Percentiles rank a stretch among this genome's conserved stretches.
Evolutionary conservation across 2,329 filamentous ascomycete species (phyloP).

Genomic region (Cladosporium cucumerinum): DNA sequence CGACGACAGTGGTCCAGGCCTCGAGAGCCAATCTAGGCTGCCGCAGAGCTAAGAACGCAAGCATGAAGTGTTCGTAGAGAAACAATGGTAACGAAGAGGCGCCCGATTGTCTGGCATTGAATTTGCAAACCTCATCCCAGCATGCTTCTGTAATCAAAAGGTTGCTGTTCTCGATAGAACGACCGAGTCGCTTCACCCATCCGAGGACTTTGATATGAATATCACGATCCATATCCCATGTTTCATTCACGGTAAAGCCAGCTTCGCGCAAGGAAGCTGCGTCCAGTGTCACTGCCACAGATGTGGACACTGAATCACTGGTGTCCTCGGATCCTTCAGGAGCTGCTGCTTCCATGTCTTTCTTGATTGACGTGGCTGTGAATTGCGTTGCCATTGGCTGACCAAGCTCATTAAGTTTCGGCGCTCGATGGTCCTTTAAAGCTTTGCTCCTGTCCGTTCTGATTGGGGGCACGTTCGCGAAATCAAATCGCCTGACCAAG

Average conservation of each 20-base stretch:
- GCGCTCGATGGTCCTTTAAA: neutral
- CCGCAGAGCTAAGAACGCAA: conserved; percentile 45
- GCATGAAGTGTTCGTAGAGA: conserved; percentile 44
- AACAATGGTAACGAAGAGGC: conserved; percentile 25
- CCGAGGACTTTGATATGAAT: neutral
- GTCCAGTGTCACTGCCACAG: neutral
- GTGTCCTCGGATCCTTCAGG: neutral
- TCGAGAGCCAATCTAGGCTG: conserved; percentile 46
- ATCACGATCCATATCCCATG: neutral
- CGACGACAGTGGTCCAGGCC: conserved; percentile 56
- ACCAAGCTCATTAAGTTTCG: neutral
- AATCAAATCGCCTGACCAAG: conserved; percentile 4
- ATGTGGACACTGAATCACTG: neutral
- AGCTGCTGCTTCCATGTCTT: neutral
- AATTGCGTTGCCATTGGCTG: neutral
- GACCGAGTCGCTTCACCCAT: conserved; percentile 21
- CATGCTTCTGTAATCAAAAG: conserved; percentile 19
- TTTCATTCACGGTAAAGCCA: conserved; percentile 8
- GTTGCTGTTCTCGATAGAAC: conserved; percentile 24
- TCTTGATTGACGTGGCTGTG: neutral
- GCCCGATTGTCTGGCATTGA: conserved; percentile 5
- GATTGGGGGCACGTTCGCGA: conserved; percentile 3
- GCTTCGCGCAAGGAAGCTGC: neutral
- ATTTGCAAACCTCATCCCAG: conserved; percentile 21
- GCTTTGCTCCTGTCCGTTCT: conserved; percentile 11